Evolutionary conservation across 2,329 filamentous ascomycete species (phyloP), one percentile per base, ranked within the genome.

Genomic region (Xylariaceae sp.): DNA sequence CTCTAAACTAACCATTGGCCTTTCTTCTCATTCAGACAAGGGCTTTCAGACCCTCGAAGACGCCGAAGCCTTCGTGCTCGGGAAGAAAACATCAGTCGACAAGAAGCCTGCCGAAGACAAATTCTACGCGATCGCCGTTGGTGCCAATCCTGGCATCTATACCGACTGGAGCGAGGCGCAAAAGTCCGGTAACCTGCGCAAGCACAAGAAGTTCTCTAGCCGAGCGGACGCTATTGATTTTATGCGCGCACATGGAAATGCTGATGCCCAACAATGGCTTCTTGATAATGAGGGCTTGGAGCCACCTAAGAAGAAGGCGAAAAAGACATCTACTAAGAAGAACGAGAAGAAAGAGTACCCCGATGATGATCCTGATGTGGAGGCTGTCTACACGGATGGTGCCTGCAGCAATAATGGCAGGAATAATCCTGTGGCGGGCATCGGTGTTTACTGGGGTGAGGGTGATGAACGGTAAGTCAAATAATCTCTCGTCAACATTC

Each of bases 21-120:
- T n/a, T n/a, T n/a, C n/a, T n/a, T n/a, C n/a, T n/a, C n/a, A n/a
- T 33, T 21, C 49, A 93, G 88, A 86, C 72, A 92, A 93, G 69
- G 88, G 86, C 1, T 96, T 95, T 62, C 69, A 75, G 8, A 81
- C 77, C 1, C 71, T 76, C 47, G 77, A 83, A 51, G 89, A 95
- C 48, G 92, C 92, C n/a, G 78, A 86, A 58, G 81, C 80, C 2
- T 96, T 88, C 62, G 74, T 88, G 21, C 80, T 76, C 1, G 86
- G 87, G 37, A 76, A 75, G 54, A 75, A 76, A 45, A 65, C 65
- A 6, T 63, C 62, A 3, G 55, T 61, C 12, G 60, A 67, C 14
- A 58, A 67, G 17, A 58, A 68, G 19, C n/a, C n/a, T n/a, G 64
- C 70, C 33, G 68, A 73, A 37, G 60, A 70, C 40, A 72, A 69